Base-by-base conservation (phyloP, 225 moss, liverwort and hornwort genomes). In the Asterella californica region DNA sequence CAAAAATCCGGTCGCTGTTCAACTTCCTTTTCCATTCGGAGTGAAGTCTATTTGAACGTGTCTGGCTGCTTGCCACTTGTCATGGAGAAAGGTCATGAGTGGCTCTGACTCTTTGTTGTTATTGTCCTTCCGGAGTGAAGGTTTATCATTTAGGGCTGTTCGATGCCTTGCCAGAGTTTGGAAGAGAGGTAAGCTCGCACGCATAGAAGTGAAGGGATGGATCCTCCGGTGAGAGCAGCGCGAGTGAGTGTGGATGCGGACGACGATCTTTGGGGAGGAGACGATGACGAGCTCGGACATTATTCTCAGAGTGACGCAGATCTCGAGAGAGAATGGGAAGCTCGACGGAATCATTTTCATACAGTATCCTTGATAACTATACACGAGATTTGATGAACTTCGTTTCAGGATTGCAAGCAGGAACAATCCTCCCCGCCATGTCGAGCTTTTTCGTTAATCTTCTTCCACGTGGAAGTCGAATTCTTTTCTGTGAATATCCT, bases 271-370 rank as follows among this genome's bases (percentile, higher is more conserved):
- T 88, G 87, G 87, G 84, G 80, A 62, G 82, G 33, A 57, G 85
- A 84, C 36, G 87, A 84, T 29, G 80, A 53, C 33, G 75, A 74
- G 4, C 33, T 76, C 1, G 87, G 81, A 32, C 81, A 81, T 15
- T 71, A 62, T 18, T 49, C 52, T 22, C 64, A 48, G 46, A 59
- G 54, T 17, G 69, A 47, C 27, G 36, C 79, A 46, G 93, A 90
- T 48, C 81, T 99, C n/a, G 79, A 89, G 32, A 90, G 92, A 70
- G 97, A 95, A 80, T 95, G 97, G 97, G 90, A 91, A 62, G 80
- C 92, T 79, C 97, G 97, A 18, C 92, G 88, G 61, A 81, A 37
- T 63, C 93, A 92, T 74, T 95, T 99, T 50, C 97, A 99, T 70
- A 93, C 89, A 30, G 89, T 89, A 91, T 90, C 85, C 88, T 83